Conservation (phyloP, 495 filamentous ascomycete genomes). For the Talaromyces borbonicus region DNA sequence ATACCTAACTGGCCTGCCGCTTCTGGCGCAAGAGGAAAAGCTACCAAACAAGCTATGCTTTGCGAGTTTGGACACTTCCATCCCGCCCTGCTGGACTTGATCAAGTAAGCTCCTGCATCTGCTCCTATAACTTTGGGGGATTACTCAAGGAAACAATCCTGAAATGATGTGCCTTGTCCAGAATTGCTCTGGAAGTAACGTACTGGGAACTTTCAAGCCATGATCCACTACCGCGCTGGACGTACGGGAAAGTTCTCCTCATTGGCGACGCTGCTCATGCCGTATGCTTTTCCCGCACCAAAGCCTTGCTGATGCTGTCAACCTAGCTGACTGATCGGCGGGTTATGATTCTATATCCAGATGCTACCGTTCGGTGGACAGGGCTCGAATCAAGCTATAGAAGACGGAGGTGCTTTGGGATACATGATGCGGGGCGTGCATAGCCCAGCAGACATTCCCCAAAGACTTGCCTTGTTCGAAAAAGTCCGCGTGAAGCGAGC, state of each 20-base stretch:
- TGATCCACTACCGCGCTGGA: slow-evolving; percentile 21
- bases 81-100: slow-evolving; percentile 8
- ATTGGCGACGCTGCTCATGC: slow-evolving; percentile 43
- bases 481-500: slow-evolving; percentile 24
- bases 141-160: neutral
- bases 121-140: too few relatives aligned
- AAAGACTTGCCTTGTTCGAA: slow-evolving; percentile 25
- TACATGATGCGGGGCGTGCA: slow-evolving; percentile 19
- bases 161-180: neutral
- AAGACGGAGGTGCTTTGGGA: slow-evolving; percentile 29
- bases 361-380: slow-evolving; percentile 38
- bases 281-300: slow-evolving; percentile 13
- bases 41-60: slow-evolving; percentile 11
- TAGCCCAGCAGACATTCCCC: slow-evolving; percentile 16
- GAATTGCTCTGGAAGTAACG: slow-evolving; percentile 30
- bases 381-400: slow-evolving; percentile 29
- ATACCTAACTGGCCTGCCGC: too few relatives aligned
- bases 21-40: too few relatives aligned
- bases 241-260: slow-evolving; percentile 28
- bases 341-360: slow-evolving; percentile 4
- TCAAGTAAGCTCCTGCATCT: slow-evolving; percentile 10
- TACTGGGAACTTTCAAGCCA: slow-evolving; percentile 35
- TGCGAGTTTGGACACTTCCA: slow-evolving; percentile 16
- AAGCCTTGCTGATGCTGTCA: neutral
- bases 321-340: neutral